These are phyloP conservation scores for Eremothecium cymbalariae DNA, from an alignment of 1,139 yeast genomes.

Conservation along the genomic window DNA sequence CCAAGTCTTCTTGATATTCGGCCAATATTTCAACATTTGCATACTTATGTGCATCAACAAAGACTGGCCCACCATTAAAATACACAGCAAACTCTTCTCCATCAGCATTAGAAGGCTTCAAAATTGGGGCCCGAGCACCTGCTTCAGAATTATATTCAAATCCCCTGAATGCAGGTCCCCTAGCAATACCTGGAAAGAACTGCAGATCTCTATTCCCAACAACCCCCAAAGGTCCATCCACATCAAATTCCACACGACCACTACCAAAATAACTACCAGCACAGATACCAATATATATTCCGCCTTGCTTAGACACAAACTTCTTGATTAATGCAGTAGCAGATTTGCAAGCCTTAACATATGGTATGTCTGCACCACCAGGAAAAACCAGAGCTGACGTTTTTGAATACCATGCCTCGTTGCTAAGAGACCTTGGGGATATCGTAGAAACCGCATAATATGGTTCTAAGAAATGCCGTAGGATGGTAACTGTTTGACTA, in stretches of 20 bases:
- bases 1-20: conserved; percentile 42
- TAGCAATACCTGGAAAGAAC: conserved; percentile 72
- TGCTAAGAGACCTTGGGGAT: conserved; percentile 49
- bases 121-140: conserved; percentile 58
- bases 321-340: conserved; percentile 62
- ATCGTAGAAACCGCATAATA: conserved; percentile 79
- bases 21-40: conserved; percentile 66
- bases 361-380: conserved; percentile 94
- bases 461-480: conserved; percentile 72
- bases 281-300: conserved; percentile 77
- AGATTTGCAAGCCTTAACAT: conserved; percentile 43
- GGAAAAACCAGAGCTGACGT: conserved; percentile 80
- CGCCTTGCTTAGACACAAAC: conserved; percentile 65
- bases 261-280: conserved; percentile 94
- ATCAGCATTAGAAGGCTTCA: conserved; percentile 37
- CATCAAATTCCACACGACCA: conserved; percentile 73
- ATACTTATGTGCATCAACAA: conserved; percentile 60
- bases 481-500: conserved; percentile 69
- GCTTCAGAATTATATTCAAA: conserved; percentile 67
- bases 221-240: conserved; percentile 71
- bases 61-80: conserved; percentile 85
- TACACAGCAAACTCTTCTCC: conserved; percentile 19
- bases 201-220: conserved; percentile 73
- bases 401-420: conserved; percentile 84
- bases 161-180: conserved; percentile 78